Conservation (phyloP, 257 asterid species). For the Gentiana straminea region DNA sequence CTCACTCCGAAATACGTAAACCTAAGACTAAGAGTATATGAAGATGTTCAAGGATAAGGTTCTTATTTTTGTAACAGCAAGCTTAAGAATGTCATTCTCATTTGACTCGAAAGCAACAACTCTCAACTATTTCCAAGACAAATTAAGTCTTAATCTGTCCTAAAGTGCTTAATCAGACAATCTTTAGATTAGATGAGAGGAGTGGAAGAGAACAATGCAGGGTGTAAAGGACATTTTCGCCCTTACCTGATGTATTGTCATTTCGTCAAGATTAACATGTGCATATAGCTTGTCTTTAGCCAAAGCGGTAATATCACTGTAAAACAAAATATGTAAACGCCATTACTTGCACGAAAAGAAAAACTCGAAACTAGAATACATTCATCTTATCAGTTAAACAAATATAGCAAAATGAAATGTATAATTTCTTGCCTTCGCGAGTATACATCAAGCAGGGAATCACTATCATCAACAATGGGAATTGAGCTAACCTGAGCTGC, state of each 20-base stretch:
- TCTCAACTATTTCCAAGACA: too few species aligned
- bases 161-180: neutral
- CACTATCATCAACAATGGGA: slow-evolving; percentile 81
- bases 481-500: slow-evolving; percentile 86
- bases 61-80: too few species aligned
- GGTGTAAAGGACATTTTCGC: too few species aligned
- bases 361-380: neutral
- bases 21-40: too few species aligned
- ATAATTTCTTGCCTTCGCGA: slow-evolving; percentile 58
- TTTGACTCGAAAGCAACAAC: too few species aligned
- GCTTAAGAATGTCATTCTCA: too few species aligned
- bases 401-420: neutral
- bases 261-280: slow-evolving; percentile 74
- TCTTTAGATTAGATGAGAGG: neutral
- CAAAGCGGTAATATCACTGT: slow-evolving; percentile 84
- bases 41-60: too few species aligned
- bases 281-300: slow-evolving; percentile 74
- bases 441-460: slow-evolving; percentile 78
- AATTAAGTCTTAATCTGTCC: neutral
- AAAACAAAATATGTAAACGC: slow-evolving; percentile 11
- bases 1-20: too few species aligned
- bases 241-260: slow-evolving; percentile 61
- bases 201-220: too few species aligned
- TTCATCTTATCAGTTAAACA: neutral
- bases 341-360: neutral